Conservation (phyloP, 2,329 filamentous ascomycete genomes). For the Emmonsiellopsis sp. region DNA sequence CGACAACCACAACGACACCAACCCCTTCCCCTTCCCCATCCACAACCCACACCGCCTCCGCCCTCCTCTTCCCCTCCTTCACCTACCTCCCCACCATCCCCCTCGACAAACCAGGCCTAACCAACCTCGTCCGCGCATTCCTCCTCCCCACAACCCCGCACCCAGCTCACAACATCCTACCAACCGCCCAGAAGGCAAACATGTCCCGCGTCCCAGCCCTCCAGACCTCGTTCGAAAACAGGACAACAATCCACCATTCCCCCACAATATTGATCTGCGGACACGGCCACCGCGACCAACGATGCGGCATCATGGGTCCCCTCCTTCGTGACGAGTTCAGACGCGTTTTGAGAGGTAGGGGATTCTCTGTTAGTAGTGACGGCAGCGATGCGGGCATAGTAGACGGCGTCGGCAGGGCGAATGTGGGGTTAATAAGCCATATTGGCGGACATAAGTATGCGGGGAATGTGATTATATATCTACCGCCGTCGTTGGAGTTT, state of each 20-base stretch:
- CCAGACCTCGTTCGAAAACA: conserved; percentile 45
- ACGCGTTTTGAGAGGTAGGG: conserved; percentile 22
- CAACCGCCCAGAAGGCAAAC: conserved; percentile 18
- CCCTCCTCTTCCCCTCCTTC: conserved; percentile 74
- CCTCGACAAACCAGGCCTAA: conserved; percentile 46
- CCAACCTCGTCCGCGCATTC: conserved; percentile 37
- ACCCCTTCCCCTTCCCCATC: conserved; percentile 12
- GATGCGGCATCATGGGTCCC: conserved; percentile 76
- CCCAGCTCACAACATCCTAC: conserved; percentile 24
- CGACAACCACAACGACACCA: conserved; percentile 19
- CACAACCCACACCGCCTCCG: conserved; percentile 40
- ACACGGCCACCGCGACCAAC: conserved; percentile 69
- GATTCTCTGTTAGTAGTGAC: conserved; percentile 15
- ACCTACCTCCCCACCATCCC: conserved; percentile 67
- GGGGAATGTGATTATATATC: conserved; percentile 86
- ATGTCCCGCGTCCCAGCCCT: conserved; percentile 42
- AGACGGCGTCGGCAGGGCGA: conserved; percentile 25
- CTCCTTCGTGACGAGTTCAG: conserved; percentile 64
- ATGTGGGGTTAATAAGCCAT: conserved; percentile 57
- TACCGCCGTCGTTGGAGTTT: conserved; percentile 20
- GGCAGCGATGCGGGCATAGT: conserved; percentile 15
- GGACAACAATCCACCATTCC: conserved; percentile 53
- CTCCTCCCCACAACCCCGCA: conserved; percentile 30
- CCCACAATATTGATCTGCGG: conserved; percentile 70
- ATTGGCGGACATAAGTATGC: conserved; percentile 93